Evolutionary conservation across 2,329 filamentous ascomycete genomes (phyloP).

Genomic region (Rhynchosporium agropyri): DNA sequence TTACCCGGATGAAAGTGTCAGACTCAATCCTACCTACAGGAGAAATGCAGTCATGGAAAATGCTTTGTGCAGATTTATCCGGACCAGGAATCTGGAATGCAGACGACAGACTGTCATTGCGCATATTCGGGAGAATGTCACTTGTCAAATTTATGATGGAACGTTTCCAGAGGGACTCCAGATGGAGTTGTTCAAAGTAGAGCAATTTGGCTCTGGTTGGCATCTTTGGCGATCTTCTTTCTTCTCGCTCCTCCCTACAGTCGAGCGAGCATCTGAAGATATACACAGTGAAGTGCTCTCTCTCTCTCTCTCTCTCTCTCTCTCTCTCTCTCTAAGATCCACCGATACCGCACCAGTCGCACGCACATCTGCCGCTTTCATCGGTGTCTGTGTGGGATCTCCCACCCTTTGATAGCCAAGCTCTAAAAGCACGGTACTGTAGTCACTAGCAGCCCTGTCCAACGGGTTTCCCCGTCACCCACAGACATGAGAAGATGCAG

Average conservation of each 20-base stretch:
- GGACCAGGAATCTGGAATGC: conserved; percentile 1
- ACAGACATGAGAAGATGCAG: conserved; percentile 27
- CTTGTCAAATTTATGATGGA: background rate
- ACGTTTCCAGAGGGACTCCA: background rate
- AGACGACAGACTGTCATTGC: background rate
- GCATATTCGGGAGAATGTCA: background rate
- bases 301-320: conserved; percentile 23
- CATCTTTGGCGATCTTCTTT: background rate
- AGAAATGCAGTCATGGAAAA: background rate
- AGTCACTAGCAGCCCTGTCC: conserved; percentile 1
- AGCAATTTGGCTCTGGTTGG: background rate
- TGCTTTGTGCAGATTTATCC: background rate
- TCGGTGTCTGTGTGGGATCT: conserved; percentile 11
- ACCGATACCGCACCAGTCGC: background rate
- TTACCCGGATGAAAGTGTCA: conserved; percentile 4
- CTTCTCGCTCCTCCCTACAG: conserved; percentile 7
- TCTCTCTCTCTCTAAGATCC: conserved; percentile 25
- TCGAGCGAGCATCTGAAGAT: conserved; percentile 13
- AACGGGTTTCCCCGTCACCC: conserved; percentile 12
- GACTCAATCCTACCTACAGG: conserved; percentile 15
- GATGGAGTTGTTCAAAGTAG: background rate
- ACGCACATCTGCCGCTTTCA: conserved; percentile 13
- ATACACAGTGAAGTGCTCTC: conserved; percentile 18
- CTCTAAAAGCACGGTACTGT: background rate
- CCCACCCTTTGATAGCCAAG: conserved; percentile 5